Conservation (phyloP, 2,329 filamentous ascomycete genomes). For the Fusarium sp. region DNA sequence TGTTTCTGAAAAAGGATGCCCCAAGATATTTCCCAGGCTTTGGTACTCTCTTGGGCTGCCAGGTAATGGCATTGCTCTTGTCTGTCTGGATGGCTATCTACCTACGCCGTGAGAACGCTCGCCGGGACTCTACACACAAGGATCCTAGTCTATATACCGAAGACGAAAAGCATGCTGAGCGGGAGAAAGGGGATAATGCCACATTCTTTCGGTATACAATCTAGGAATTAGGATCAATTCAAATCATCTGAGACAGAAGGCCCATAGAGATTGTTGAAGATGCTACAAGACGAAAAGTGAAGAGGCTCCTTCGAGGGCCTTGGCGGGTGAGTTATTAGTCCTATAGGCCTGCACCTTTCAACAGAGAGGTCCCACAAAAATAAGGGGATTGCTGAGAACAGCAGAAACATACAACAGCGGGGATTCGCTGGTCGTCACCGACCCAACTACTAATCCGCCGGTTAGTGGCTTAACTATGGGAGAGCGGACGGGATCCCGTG, state of each 20-base stretch:
- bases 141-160: background rate
- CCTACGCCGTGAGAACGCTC: background rate
- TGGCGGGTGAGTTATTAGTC: too few species aligned
- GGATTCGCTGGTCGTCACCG: background rate
- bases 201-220: slow-evolving; percentile 1
- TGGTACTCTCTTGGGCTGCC: background rate
- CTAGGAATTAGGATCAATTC: background rate
- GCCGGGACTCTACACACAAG: background rate
- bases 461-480: background rate
- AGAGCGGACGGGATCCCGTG: background rate
- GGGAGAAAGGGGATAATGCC: background rate
- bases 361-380: background rate
- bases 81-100: background rate
- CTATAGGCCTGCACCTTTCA: too few species aligned
- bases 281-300: too few species aligned
- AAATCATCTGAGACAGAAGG: background rate
- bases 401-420: background rate
- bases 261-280: too few species aligned
- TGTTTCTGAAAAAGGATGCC: background rate
- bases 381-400: background rate
- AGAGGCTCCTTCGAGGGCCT: too few species aligned
- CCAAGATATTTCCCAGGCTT: slow-evolving; percentile 4
- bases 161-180: background rate
- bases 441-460: background rate
- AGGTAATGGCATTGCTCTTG: background rate